Evolutionary conservation across 805 yeast species (phyloP).

Genomic region (Komagataella populi): DNA sequence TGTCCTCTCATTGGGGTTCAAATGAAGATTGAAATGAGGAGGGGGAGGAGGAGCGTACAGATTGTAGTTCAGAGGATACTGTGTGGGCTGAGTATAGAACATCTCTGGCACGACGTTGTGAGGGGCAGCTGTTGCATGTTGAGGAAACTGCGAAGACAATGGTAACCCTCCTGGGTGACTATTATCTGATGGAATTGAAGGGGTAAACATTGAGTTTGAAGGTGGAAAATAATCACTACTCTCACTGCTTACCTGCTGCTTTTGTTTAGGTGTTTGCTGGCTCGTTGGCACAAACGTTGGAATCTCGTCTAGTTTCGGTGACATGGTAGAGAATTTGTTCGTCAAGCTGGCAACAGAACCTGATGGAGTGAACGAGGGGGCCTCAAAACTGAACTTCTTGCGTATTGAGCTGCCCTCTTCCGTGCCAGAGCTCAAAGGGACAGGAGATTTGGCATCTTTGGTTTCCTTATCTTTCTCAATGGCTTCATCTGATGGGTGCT

Average conservation of each 20-base stretch:
- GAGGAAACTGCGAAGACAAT: background rate
- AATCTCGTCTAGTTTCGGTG: conserved; percentile 33
- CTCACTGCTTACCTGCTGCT: conserved; percentile 11
- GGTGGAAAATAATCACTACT: conserved; percentile 19
- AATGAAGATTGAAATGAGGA: conserved; percentile 46
- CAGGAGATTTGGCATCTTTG: background rate
- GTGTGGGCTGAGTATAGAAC: background rate
- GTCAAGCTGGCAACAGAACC: conserved; percentile 9
- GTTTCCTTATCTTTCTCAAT: background rate
- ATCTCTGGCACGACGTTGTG: conserved; percentile 3
- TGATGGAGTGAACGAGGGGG: conserved; percentile 40
- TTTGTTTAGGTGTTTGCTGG: background rate
- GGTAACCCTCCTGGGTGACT: conserved; percentile 4
- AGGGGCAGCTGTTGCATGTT: background rate
- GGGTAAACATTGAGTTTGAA: conserved; percentile 3
- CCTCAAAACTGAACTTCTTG: conserved; percentile 38
- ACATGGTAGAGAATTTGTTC: conserved; percentile 27
- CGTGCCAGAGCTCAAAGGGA: conserved; percentile 3
- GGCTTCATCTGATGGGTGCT: conserved; percentile 23
- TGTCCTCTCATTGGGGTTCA: conserved; percentile 60
- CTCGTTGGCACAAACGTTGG: conserved; percentile 36
- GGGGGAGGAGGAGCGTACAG: conserved; percentile 85
- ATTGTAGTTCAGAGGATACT: conserved; percentile 47
- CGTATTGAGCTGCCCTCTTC: conserved; percentile 11
- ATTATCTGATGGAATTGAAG: conserved; percentile 2